Evolutionary conservation across 2,329 filamentous ascomycete genomes (phyloP).

Genomic region (Alternaria consortialis): DNA sequence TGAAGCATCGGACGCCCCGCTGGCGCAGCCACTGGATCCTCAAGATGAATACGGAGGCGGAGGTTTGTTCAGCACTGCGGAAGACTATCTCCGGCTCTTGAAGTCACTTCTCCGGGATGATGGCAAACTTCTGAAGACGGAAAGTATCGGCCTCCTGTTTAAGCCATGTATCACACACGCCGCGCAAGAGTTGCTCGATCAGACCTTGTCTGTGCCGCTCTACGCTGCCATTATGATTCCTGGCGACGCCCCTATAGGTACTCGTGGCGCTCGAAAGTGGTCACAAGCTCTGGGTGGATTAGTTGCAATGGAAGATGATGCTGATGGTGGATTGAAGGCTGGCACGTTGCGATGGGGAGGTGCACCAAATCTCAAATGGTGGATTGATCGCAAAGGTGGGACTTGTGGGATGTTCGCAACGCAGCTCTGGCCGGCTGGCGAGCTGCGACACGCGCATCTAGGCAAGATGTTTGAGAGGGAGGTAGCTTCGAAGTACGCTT

Average conservation of each 20-base stretch:
- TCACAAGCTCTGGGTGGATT: constrained; percentile 27
- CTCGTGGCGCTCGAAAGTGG: constrained; percentile 21
- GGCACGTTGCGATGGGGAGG: constrained; percentile 32
- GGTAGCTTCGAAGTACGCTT: constrained; percentile 16
- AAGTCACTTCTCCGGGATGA: constrained; percentile 31
- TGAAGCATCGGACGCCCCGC: not conserved
- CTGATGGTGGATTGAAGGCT: constrained; percentile 16
- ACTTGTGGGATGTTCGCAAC: constrained; percentile 38
- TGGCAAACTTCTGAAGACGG: constrained; percentile 23
- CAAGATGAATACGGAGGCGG: constrained; percentile 31
- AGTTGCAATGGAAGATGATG: constrained; percentile 23
- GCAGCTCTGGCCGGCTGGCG: constrained; percentile 36
- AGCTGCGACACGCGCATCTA: constrained; percentile 27
- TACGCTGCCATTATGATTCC: constrained; percentile 26
- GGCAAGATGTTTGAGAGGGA: constrained; percentile 31
- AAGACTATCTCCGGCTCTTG: constrained; percentile 31
- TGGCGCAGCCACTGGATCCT: constrained; percentile 15
- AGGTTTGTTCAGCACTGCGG: constrained; percentile 29
- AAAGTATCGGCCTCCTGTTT: constrained; percentile 26
- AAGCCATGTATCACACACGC: constrained; percentile 12
- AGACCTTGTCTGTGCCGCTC: constrained; percentile 8
- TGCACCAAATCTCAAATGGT: constrained; percentile 36
- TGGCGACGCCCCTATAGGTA: constrained; percentile 23
- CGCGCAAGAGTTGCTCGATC: constrained; percentile 15
- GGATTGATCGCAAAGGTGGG: constrained; percentile 34